Base-by-base conservation (phyloP, 2,329 filamentous ascomycete species). In the Fusarium torreyae region DNA sequence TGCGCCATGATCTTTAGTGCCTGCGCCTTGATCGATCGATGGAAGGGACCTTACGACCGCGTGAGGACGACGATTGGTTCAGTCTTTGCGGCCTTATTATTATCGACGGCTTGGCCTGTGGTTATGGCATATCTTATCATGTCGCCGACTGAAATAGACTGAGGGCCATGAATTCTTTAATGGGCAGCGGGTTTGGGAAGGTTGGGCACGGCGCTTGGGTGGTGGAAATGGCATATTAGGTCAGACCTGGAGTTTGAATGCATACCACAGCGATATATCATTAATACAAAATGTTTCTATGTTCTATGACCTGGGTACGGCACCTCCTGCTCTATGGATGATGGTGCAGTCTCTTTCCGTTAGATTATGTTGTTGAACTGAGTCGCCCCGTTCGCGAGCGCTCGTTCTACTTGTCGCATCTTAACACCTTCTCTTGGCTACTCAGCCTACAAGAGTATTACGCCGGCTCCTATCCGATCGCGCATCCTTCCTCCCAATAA, bases 401-500 rank as follows among this genome's bases (percentile, higher is more conserved):
- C 44, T 26, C 1, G 7, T 9, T 22, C 33, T 26, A 50, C 6
- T 11, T 11, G 20, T 7, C 26, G 8, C 9, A 14, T 11, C 9
- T 17, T 17, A 1, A 10, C 33, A 20, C 7, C n/a, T 13, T 31
- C 36, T 34, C 20, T 14, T 17, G 17, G 11, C 8, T 13, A 13
- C 22, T 60, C 69, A 81, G 10, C 76, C 78, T 7, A 80, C 78
- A 38, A 82, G 60, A 2, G 84, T 86, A 63, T 86, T 86, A 42
- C 84, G 76, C 7, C 84, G 77, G 31, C 81, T 83, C 54, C 78
- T 75, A 42, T 81, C 77, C 45, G 77, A 61, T 0, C 77, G 69
- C 6, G 70, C 72, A 65, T 82, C 81, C 34, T 80, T 78, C 42
- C 82, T 88, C 1, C 93, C 93, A 57, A 97, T 83, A 10, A 97